Evolutionary conservation across 2,329 filamentous ascomycete genomes (phyloP), one percentile per base, ranked within the genome.

Genomic region (Seiridium cupressi): DNA sequence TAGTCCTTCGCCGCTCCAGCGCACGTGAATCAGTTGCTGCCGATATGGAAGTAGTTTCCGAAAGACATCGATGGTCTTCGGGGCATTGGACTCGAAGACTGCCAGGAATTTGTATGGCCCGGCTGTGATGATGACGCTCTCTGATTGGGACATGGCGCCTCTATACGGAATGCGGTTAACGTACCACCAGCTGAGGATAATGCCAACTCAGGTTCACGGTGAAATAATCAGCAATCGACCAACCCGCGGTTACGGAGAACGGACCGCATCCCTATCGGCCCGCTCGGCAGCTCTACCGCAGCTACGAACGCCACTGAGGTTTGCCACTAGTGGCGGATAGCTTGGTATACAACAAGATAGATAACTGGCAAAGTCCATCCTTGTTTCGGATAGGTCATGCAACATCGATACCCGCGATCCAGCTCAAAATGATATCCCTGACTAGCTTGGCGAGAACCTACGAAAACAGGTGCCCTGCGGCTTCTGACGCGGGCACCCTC

Each of bases 1-100:
- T 6, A 56, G 54, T 4, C 54, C 54, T 11, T 56, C 54, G 36
- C 54, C 54, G 11, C 38, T 44, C 54, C 54, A 56, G n/a, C 54
- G 54, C 11, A 56, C 54, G 54, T 56, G 54, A 31, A 56, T 56
- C 38, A 56, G 54, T 31, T 56, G 36, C 35, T 56, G 36, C 36
- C 42, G 32, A 31, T 56, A 56, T 5, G 54, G 54, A n/a, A 56
- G 18, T 13, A 56, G 38, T 8, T 56, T 40, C 13, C 42, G 54
- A 31, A 56, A 56, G 7, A 46, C 38, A n/a, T 44, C 13, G 26
- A 56, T 40, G 9, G 54, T 56, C 31, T 56, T 44, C 13, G 54
- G 54, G 38, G 54, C 54, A 34, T 13, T n/a, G 26, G 36, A 34
- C 38, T 56, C 54, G n/a, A 56, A 46, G 42, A 56, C 38, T 9